Evolutionary conservation across 2,329 filamentous ascomycete species (phyloP), one percentile per base, ranked within the genome.

Genomic region (Zasmidium citrigriseum): DNA sequence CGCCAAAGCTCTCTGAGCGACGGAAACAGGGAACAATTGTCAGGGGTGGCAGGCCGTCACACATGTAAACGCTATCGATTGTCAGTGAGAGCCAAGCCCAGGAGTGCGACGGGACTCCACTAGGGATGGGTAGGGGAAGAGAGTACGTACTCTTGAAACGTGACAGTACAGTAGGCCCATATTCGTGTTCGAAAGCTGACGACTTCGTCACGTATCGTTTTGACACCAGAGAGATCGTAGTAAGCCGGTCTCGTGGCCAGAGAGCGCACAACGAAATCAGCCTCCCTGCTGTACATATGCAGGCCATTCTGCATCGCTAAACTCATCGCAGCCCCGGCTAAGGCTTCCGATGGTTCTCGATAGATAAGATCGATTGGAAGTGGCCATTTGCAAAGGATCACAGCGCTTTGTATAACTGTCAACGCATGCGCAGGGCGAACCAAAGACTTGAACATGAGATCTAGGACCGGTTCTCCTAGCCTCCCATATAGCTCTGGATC

Each of bases 251-350:
- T 38, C 4, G 25, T 14, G n/a, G 18, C 21, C 20, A 34, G 18
- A 21, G 54, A 57, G 23, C 46, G 52, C 18, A 57, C 23, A 9
- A 57, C 25, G 21, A 57, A 57, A 38, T 57, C 54, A 22, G 52
- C 47, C 44, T 57, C 54, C 3, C 54, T 47, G n/a, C 46, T 46
- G 21, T 57, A 57, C 54, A 57, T 57, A 24, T 57, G 54, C 18
- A 57, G 38, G 45, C 54, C 54, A 20, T 57, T 57, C 18, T 57
- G 54, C n/a, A 52, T 46, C 5, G 54, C 54, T 18, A 57, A 24
- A 7, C 48, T 48, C 24, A 29, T 29, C 10, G 54, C 47, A 12
- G 54, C 54, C 21, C 54, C 54, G 12, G 47, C 54, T 7, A 57
- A 41, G 16, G 54, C 54, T 24, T 57, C 46, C 4, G 47, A 52